Evolutionary conservation across 306 rosid species (phyloP).

Genomic region (Datisca glomerata): DNA sequence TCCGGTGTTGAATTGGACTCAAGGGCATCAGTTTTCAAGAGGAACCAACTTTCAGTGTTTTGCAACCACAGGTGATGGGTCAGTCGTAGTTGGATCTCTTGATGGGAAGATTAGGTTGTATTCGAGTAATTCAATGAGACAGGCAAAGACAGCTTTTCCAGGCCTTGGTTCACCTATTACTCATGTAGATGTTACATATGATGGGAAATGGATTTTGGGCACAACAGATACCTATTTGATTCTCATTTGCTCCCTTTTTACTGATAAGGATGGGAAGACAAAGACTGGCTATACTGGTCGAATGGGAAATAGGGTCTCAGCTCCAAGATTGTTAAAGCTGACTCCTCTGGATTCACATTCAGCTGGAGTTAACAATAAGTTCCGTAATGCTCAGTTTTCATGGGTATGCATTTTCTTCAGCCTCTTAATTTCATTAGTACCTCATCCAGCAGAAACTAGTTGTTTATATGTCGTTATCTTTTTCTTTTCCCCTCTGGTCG

Average conservation of each 20-base stretch:
- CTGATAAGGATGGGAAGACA: conserved; percentile 73
- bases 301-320: conserved; percentile 88
- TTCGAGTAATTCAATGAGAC: conserved; percentile 77
- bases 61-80: conserved; percentile 94
- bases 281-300: conserved; percentile 88
- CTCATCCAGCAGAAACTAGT: too few species aligned
- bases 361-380: conserved; percentile 77
- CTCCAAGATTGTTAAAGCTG: conserved; percentile 89
- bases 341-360: conserved; percentile 86
- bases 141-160: conserved; percentile 88
- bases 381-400: conserved; percentile 88
- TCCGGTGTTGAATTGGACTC: conserved; percentile 85
- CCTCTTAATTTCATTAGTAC: conserved; percentile 24
- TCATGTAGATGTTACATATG: conserved; percentile 87
- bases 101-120: conserved; percentile 93
- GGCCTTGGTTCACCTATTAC: conserved; percentile 96
- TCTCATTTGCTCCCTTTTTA: conserved; percentile 66
- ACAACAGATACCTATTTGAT: conserved; percentile 76
- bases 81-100: conserved; percentile 87
- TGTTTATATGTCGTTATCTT: not conserved
- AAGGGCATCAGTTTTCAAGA: conserved; percentile 89
- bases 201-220: conserved; percentile 95
- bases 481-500: not conserved
- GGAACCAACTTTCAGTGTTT: conserved; percentile 97
- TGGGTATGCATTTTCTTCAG: conserved; percentile 47